Conservation (phyloP, 2,329 filamentous ascomycete species). For the Penicillium sclerotigenum region DNA sequence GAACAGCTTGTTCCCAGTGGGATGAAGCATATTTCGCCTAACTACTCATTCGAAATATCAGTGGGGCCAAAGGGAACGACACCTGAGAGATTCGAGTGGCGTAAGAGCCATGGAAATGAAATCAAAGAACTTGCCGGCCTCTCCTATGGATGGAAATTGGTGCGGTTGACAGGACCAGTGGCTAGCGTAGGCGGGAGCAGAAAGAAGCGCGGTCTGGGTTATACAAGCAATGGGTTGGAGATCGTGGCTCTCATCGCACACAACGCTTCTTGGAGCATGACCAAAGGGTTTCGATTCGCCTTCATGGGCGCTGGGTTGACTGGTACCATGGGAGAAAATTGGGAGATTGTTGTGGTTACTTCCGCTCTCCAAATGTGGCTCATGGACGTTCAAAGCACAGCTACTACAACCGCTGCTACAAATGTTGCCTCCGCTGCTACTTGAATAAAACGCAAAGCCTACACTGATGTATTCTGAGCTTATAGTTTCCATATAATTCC, state of each 20-base stretch:
- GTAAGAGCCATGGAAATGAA: slow-evolving; percentile 12
- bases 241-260: slow-evolving; percentile 14
- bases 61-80: background rate
- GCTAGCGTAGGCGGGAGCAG: background rate
- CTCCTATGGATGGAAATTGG: slow-evolving; percentile 11
- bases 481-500: background rate
- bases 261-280: slow-evolving; percentile 15
- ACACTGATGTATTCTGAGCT: background rate
- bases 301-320: slow-evolving; percentile 10
- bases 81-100: slow-evolving; percentile 10
- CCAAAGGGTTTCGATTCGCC: slow-evolving; percentile 9
- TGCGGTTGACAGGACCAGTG: slow-evolving; percentile 3
- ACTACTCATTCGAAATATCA: slow-evolving; percentile 1
- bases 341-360: slow-evolving; percentile 10
- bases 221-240: slow-evolving; percentile 14
- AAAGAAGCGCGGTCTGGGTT: slow-evolving; percentile 4
- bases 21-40: background rate
- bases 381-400: background rate
- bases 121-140: slow-evolving; percentile 12
- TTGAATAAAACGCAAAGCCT: background rate
- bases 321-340: slow-evolving; percentile 6
- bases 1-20: background rate
- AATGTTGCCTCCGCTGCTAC: background rate
- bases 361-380: slow-evolving; percentile 15
- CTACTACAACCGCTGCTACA: background rate